These are phyloP conservation scores for Candida xiaguanensis DNA, from an alignment of 805 yeast genomes.

Conservation along the genomic window DNA sequence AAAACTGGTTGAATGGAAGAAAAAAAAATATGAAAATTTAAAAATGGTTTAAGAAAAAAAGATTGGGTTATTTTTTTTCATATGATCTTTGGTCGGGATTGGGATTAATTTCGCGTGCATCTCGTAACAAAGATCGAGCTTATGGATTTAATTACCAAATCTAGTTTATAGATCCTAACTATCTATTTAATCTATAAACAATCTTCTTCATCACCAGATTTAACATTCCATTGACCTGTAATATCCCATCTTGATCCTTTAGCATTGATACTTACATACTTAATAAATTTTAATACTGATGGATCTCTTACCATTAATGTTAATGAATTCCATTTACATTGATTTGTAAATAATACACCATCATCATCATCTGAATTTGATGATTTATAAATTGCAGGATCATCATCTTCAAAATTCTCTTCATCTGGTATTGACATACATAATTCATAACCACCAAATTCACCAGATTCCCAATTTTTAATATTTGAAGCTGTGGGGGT, in stretches of 20 bases:
- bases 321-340: constrained; percentile 81
- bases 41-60: background rate
- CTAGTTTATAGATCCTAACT: background rate
- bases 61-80: constrained; percentile 1
- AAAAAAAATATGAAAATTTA: background rate
- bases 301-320: constrained; percentile 78
- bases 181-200: too few species aligned
- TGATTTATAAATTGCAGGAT: constrained; percentile 76
- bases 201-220: constrained; percentile 31
- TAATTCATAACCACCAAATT: constrained; percentile 90
- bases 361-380: constrained; percentile 55
- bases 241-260: constrained; percentile 94
- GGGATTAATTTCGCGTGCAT: background rate
- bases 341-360: constrained; percentile 72
- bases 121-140: background rate
- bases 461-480: constrained; percentile 83
- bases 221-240: constrained; percentile 73
- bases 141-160: background rate
- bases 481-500: constrained; percentile 62
- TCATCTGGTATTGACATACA: constrained; percentile 67
- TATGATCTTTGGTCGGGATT: background rate
- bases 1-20: background rate
- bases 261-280: constrained; percentile 85
- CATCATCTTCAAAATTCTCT: constrained; percentile 53
- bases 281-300: constrained; percentile 84